phyloP scores from a whole-genome alignment of 768 basidiomycete species.

The Mycena maculata region DNA sequence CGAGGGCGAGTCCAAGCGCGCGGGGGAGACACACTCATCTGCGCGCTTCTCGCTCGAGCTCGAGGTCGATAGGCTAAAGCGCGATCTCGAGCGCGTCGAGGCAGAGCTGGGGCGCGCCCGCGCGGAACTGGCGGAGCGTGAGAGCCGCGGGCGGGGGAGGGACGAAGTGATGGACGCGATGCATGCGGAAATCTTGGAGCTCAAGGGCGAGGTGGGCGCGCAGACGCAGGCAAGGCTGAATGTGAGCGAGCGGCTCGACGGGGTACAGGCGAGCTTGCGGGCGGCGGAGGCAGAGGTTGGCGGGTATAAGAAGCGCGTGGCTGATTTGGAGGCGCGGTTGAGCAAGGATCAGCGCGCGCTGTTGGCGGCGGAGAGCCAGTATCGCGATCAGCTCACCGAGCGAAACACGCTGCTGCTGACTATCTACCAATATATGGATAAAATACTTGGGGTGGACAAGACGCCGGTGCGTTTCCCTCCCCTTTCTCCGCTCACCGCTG shows the following conservation, averaged over 20 bases:
- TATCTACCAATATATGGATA: slow-evolving; percentile 95
- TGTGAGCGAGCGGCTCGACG: slow-evolving; percentile 90
- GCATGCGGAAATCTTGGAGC: slow-evolving; percentile 83
- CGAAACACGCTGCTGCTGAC: slow-evolving; percentile 91
- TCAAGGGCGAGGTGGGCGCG: slow-evolving; percentile 80
- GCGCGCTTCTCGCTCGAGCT: slow-evolving; percentile 90
- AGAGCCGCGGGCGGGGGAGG: slow-evolving; percentile 72
- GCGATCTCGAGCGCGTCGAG: slow-evolving; percentile 85
- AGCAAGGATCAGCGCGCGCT: slow-evolving; percentile 85
- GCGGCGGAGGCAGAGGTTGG: slow-evolving; percentile 76
- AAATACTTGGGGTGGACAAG: slow-evolving; percentile 91
- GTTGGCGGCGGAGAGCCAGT: slow-evolving; percentile 79
- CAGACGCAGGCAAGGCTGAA: slow-evolving; percentile 91
- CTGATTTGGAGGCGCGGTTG: slow-evolving; percentile 83
- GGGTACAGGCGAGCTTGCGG: slow-evolving; percentile 68
- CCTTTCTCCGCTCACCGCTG: background rate
- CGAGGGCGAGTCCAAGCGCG: slow-evolving; percentile 81
- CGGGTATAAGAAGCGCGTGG: slow-evolving; percentile 67
- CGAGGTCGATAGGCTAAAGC: slow-evolving; percentile 86
- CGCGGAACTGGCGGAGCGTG: slow-evolving; percentile 75
- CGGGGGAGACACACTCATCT: slow-evolving; percentile 86
- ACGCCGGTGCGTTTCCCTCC: slow-evolving; percentile 69
- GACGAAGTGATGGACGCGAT: slow-evolving; percentile 81
- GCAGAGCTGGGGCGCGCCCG: slow-evolving; percentile 80
- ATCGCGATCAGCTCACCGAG: slow-evolving; percentile 93